phyloP scores from a whole-genome alignment of 2,329 filamentous ascomycete genomes.

The Thermomyces lanuginosus region DNA sequence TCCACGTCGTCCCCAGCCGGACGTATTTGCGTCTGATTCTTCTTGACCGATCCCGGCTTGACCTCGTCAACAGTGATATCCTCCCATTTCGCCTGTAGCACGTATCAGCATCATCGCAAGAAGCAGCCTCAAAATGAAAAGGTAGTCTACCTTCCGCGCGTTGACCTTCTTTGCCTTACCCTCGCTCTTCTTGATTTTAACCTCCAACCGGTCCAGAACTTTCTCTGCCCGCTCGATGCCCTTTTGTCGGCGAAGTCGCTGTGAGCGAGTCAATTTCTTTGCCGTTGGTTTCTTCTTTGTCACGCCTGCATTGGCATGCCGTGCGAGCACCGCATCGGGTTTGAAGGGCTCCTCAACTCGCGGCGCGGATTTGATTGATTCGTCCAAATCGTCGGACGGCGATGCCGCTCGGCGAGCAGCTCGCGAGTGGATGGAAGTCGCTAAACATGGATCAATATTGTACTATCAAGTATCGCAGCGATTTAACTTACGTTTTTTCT shows the following conservation, averaged over 20 bases:
- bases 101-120: slow-evolving; percentile 2
- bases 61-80: slow-evolving; percentile 22
- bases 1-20: slow-evolving; percentile 35
- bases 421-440: slow-evolving; percentile 39
- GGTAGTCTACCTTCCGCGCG: slow-evolving; percentile 24
- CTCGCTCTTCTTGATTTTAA: slow-evolving; percentile 39
- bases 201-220: slow-evolving; percentile 38
- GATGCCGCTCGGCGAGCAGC: slow-evolving; percentile 42
- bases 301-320: slow-evolving; percentile 36
- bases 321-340: slow-evolving; percentile 32
- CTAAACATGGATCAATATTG: slow-evolving; percentile 18
- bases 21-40: slow-evolving; percentile 33
- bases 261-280: slow-evolving; percentile 36
- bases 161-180: slow-evolving; percentile 33
- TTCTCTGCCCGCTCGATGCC: slow-evolving; percentile 40
- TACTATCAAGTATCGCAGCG: neutral
- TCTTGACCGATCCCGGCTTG: slow-evolving; percentile 26
- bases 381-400: slow-evolving; percentile 37
- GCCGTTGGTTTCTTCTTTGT: slow-evolving; percentile 33
- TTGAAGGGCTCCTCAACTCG: slow-evolving; percentile 25
- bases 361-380: slow-evolving; percentile 30
- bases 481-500: slow-evolving; percentile 15
- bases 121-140: slow-evolving; percentile 1
- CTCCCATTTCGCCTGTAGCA: slow-evolving; percentile 23
- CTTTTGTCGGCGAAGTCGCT: slow-evolving; percentile 38